Base-by-base conservation (phyloP, 371 early-diverging fungal genomes). In the Mortierella sp. region DNA sequence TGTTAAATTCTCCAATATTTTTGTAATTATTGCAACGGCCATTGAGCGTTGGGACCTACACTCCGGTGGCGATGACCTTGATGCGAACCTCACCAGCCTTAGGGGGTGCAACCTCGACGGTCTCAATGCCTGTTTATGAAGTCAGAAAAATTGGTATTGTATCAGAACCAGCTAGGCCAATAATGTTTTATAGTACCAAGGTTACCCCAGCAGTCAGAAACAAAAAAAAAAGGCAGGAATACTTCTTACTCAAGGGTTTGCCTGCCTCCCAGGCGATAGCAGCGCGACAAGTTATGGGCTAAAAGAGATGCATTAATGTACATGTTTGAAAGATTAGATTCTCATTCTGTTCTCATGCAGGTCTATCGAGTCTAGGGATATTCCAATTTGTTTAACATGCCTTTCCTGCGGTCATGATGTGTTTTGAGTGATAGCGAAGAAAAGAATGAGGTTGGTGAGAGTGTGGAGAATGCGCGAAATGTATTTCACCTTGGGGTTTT, bases 11-110 rank as follows among this genome's bases (percentile, higher is more conserved):
- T 15, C 19, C 55, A 31, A 54, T 31, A 15, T 29, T 54, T 15
- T 9, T 6, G 23, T 19, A 3, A 61, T 28, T 31, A 53, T n/a
- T 31, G 34, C 2, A 22, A 61, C 8, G 13, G 42, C 1, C 42
- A 34, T 35, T 61, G 10, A 26, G 22, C 17, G 42, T 35, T 47
- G 26, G 28, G 13, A 84, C 87, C 84, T 89, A 92, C 89, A 96
- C 94, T 65, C 97, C 98, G 37, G 95, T 94, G 31, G 95, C 93
- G 28, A 91, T 72, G 42, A 98, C 91, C 89, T 96, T 96, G 76
- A 98, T 88, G 63, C 99, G 94, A 47, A 98, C 97, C 87, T 98
- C 99, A 32, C 96, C 96, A 23, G 93, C 93, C 86, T 94, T 94
- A 19, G 98, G 98, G 26, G 96, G 94, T 31, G 93, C 96, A 45